phyloP scores from a whole-genome alignment of 345 rosid genomes.

The Punica granatum region DNA sequence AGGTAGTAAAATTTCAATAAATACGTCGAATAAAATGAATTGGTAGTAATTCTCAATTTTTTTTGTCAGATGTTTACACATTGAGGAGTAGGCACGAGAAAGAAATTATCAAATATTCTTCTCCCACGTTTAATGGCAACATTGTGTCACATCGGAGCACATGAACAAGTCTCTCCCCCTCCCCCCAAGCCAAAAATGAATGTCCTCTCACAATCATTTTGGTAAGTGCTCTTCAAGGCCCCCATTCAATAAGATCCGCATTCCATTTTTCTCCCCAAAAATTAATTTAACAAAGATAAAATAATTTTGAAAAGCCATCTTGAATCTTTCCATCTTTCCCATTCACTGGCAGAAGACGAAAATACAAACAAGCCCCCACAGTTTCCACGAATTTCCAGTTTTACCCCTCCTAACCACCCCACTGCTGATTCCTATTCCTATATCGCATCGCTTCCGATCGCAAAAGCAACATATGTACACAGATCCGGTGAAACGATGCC shows the following conservation, averaged over 20 bases:
- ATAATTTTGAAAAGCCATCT: neutral
- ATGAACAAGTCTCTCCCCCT: too few species aligned
- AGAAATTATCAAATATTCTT: neutral
- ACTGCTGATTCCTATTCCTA: neutral
- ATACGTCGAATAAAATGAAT: too few species aligned
- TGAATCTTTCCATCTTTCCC: neutral
- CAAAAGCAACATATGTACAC: neutral
- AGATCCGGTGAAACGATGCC: neutral
- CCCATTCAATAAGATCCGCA: too few species aligned
- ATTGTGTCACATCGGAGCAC: too few species aligned
- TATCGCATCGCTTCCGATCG: neutral
- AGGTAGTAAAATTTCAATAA: too few species aligned
- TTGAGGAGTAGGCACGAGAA: neutral
- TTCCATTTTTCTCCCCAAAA: too few species aligned
- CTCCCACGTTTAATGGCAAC: neutral
- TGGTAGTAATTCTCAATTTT: too few species aligned
- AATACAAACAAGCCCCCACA: neutral
- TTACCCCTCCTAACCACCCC: neutral
- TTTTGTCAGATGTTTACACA: too few species aligned
- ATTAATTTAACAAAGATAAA: too few species aligned
- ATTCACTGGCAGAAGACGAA: neutral
- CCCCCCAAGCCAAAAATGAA: neutral
- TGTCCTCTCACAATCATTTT: too few species aligned
- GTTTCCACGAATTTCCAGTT: neutral
- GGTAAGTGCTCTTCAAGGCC: too few species aligned